These are phyloP conservation scores for Mucor saturninus DNA, from an alignment of 371 early-diverging fungal genomes.

Conservation along the genomic window DNA sequence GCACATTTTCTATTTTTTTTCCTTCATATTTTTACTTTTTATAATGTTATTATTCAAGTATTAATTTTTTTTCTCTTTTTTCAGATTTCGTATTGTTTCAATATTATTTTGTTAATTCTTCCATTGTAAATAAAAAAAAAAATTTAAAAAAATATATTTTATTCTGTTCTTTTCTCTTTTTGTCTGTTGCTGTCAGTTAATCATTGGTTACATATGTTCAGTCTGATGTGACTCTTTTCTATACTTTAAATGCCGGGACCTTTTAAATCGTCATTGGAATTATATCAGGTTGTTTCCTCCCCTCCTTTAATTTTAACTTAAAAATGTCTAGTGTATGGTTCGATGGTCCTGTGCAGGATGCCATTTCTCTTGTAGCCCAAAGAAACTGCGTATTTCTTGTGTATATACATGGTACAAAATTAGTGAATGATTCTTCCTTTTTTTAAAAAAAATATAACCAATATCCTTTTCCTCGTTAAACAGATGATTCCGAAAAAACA, in stretches of 20 bases:
- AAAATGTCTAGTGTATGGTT: slow-evolving; percentile 25
- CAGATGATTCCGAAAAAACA: slow-evolving; percentile 33
- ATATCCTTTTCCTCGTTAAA: background rate
- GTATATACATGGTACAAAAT: slow-evolving; percentile 28
- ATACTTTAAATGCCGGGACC: no score
- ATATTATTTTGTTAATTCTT: no score
- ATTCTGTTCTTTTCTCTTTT: background rate
- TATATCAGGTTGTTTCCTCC: no score
- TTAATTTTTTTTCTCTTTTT: background rate
- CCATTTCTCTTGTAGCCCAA: slow-evolving; percentile 22
- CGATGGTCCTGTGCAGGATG: slow-evolving; percentile 27
- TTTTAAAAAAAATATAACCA: background rate
- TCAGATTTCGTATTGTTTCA: background rate
- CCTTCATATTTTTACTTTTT: background rate
- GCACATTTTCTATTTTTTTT: slow-evolving; percentile 1
- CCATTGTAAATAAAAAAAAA: slow-evolving; percentile 2
- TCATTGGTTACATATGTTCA: background rate
- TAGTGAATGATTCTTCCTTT: background rate
- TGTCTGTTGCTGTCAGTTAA: background rate
- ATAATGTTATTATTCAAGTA: background rate
- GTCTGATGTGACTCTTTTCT: no score
- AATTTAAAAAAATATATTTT: background rate
- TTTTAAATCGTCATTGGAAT: no score
- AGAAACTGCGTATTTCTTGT: slow-evolving; percentile 29
- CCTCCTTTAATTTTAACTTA: no score